Conservation (phyloP, 2,329 filamentous ascomycete genomes). For the Aspergillus candidus region DNA sequence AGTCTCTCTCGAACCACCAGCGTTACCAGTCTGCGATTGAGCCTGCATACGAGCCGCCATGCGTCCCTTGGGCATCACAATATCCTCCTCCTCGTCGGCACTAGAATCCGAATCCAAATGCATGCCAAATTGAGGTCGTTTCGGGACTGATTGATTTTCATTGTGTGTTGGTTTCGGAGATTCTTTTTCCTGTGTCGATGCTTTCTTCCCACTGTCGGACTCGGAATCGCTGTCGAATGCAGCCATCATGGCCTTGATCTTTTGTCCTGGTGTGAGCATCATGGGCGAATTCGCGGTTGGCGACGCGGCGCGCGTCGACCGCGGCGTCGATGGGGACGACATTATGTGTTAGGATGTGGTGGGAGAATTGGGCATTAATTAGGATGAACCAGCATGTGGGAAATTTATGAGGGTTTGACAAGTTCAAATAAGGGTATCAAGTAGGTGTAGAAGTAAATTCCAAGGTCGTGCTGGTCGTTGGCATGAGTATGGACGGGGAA, state of each 20-base stretch:
- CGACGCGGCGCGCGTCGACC: conserved; percentile 29
- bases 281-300: conserved; percentile 22
- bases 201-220: conserved; percentile 33
- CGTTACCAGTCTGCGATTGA: conserved; percentile 17
- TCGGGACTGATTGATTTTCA: too few species aligned
- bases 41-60: conserved; percentile 60
- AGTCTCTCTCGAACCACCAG: conserved; percentile 17
- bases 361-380: conserved; percentile 1
- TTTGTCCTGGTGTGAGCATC: conserved; percentile 41
- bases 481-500: not conserved
- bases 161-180: too few species aligned
- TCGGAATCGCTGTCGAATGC: conserved; percentile 44
- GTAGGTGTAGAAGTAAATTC: too few species aligned
- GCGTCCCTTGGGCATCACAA: conserved; percentile 54
- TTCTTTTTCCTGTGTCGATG: conserved; percentile 1
- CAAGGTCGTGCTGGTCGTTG: not conserved
- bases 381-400: not conserved
- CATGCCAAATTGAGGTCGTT: too few species aligned
- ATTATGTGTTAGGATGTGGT: conserved; percentile 12
- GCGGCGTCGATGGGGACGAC: conserved; percentile 30
- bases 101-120: conserved; percentile 11
- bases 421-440: not conserved
- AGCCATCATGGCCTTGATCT: conserved; percentile 46
- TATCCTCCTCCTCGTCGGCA: conserved; percentile 43
- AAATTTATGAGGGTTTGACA: not conserved